phyloP scores from a whole-genome alignment of 768 basidiomycete species.

The Dentipellis fragilis region DNA sequence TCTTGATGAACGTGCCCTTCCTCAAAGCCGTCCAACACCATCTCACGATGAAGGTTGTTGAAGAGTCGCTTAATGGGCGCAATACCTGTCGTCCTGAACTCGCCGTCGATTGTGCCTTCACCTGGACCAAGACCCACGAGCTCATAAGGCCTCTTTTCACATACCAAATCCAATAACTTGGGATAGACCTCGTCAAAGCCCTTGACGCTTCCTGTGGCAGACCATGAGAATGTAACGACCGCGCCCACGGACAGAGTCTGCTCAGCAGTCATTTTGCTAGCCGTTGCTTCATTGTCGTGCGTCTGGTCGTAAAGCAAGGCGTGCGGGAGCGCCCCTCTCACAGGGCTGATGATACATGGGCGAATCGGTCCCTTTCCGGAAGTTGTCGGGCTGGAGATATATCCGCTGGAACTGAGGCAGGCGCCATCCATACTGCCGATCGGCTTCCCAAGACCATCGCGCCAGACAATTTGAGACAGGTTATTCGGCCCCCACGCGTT shows the following conservation, averaged over 20 bases:
- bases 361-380: conserved; percentile 75
- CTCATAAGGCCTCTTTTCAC: conserved; percentile 74
- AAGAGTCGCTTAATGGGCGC: conserved; percentile 48
- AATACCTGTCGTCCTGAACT: conserved; percentile 20
- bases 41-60: conserved; percentile 85
- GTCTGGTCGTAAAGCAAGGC: conserved; percentile 93
- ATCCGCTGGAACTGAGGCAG: conserved; percentile 54
- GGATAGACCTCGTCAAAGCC: conserved; percentile 98
- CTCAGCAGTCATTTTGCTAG: conserved; percentile 86
- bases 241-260: conserved; percentile 93
- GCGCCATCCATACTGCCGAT: conserved; percentile 94
- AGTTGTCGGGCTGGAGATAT: conserved; percentile 70
- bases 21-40: conserved; percentile 76
- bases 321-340: conserved; percentile 84
- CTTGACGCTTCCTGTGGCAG: conserved; percentile 87
- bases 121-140: conserved; percentile 37
- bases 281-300: conserved; percentile 92
- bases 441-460: conserved; percentile 88
- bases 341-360: conserved; percentile 62
- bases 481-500: conserved; percentile 89
- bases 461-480: conserved; percentile 77
- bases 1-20: conserved; percentile 98
- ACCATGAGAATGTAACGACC: conserved; percentile 82
- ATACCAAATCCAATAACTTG: conserved; percentile 83
- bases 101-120: background rate